A percentile compares a stretch with the other conserved stretches of the same genome.
Evolutionary conservation across 2,329 filamentous ascomycete species (phyloP).

Genomic region (Dactylellina parvicollis): DNA sequence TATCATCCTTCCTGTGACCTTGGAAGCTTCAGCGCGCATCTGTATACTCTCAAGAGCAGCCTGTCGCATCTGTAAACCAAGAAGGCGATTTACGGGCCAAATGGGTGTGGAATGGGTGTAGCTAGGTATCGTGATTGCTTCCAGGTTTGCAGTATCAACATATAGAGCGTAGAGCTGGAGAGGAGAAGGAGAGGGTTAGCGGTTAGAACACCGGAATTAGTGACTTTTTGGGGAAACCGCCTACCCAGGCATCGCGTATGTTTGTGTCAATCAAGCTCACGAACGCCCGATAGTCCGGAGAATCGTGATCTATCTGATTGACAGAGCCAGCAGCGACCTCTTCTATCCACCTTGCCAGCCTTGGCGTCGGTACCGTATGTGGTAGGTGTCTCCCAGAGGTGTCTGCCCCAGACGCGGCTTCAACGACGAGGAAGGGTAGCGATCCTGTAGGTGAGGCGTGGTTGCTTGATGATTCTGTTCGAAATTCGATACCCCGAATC

Average conservation of each 20-base stretch:
- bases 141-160: slow-evolving; percentile 73
- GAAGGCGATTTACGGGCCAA: slow-evolving; percentile 70
- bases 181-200: neutral
- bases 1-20: slow-evolving; percentile 69
- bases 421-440: slow-evolving; percentile 82
- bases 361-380: slow-evolving; percentile 70
- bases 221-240: slow-evolving; percentile 54
- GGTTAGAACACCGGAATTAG: slow-evolving; percentile 10
- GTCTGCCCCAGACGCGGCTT: neutral
- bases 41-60: slow-evolving; percentile 80
- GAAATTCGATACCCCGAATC: slow-evolving; percentile 76
- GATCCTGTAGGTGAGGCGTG: slow-evolving; percentile 89
- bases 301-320: slow-evolving; percentile 35
- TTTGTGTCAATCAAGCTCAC: slow-evolving; percentile 58
- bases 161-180: slow-evolving; percentile 80
- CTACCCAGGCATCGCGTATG: slow-evolving; percentile 86
- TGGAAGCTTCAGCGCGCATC: slow-evolving; percentile 67
- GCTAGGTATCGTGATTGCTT: slow-evolving; percentile 74
- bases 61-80: slow-evolving; percentile 73
- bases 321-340: slow-evolving; percentile 59
- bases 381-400: slow-evolving; percentile 7
- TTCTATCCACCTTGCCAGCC: slow-evolving; percentile 75
- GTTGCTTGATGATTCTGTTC: slow-evolving; percentile 79
- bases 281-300: slow-evolving; percentile 53
- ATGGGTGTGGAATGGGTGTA: slow-evolving; percentile 71